phyloP scores from a whole-genome alignment of 257 asterid genomes.

The Rehmannia glutinosa region DNA sequence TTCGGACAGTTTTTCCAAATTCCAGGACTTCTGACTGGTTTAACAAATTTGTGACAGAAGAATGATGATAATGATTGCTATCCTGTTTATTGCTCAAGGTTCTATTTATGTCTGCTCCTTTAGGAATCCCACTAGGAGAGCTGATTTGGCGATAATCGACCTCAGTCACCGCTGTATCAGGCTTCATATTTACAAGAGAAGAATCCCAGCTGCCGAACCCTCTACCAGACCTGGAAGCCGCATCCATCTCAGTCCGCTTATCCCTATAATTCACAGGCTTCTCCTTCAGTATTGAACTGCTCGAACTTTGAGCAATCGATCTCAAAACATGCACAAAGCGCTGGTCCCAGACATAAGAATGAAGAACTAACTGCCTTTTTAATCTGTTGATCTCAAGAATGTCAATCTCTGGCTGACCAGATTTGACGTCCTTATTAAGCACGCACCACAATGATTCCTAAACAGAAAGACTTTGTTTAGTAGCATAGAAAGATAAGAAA shows the following conservation, averaged over 20 bases:
- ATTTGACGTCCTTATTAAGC: slow-evolving; percentile 27
- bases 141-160: slow-evolving; percentile 27
- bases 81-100: slow-evolving; percentile 29
- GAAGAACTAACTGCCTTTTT: slow-evolving; percentile 42
- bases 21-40: slow-evolving; percentile 27
- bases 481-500: neutral
- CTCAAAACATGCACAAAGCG: slow-evolving; percentile 31
- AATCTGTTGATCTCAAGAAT: slow-evolving; percentile 55
- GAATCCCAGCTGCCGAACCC: slow-evolving; percentile 68
- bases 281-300: slow-evolving; percentile 27
- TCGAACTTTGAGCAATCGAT: slow-evolving; percentile 22
- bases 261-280: slow-evolving; percentile 37
- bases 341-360: slow-evolving; percentile 52
- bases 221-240: slow-evolving; percentile 41
- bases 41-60: slow-evolving; percentile 31
- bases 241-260: slow-evolving; percentile 34
- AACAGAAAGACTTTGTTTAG: slow-evolving; percentile 3
- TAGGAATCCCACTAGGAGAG: slow-evolving; percentile 35
- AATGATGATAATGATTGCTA: slow-evolving; percentile 16
- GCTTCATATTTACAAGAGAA: slow-evolving; percentile 45
- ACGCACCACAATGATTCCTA: slow-evolving; percentile 35
- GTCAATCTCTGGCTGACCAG: slow-evolving; percentile 41
- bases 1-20: slow-evolving; percentile 40
- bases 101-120: slow-evolving; percentile 26
- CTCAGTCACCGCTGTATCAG: slow-evolving; percentile 29